phyloP scores from a whole-genome alignment of 1,284 basidiomycete species.

The Melampsora larici-populina region DNA sequence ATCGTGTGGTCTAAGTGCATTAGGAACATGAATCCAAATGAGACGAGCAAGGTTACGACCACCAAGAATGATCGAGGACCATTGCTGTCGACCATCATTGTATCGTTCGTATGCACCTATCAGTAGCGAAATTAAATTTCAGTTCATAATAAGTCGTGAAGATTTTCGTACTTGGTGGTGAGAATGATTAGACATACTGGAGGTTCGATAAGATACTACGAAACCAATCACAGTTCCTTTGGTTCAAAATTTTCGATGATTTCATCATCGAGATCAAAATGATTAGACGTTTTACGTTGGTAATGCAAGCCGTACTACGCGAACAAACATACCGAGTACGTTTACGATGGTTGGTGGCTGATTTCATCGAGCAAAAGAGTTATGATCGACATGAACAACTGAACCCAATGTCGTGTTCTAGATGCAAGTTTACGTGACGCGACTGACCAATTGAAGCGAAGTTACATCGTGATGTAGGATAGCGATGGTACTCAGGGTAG shows the following conservation, averaged over 20 bases:
- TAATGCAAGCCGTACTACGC: not conserved
- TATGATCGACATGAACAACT: not conserved
- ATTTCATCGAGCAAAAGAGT: not conserved
- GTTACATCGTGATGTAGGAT: conserved; percentile 10
- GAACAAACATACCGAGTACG: conserved; percentile 21
- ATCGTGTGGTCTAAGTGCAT: not conserved
- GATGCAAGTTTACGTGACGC: not conserved
- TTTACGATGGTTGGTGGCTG: conserved; percentile 29
- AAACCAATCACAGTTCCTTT: conserved; percentile 39
- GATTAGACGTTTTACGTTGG: no score
- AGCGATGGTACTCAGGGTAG: conserved; percentile 13
- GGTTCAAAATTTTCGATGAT: not conserved
- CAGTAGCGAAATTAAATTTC: not conserved
- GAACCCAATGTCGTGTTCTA: not conserved
- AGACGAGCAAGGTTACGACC: conserved; percentile 9
- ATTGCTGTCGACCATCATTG: conserved; percentile 32
- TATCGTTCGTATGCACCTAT: conserved; percentile 39
- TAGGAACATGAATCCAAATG: conserved; percentile 22
- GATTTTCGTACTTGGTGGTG: no score
- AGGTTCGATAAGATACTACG: conserved; percentile 39
- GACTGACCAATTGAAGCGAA: conserved; percentile 13
- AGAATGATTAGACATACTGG: conserved; percentile 7
- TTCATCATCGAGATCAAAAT: not conserved
- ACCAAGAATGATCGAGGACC: conserved; percentile 27
- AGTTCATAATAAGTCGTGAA: not conserved